Evolutionary conservation across 345 rosid genomes (phyloP).

Genomic region (Microthlaspi erraticum): DNA sequence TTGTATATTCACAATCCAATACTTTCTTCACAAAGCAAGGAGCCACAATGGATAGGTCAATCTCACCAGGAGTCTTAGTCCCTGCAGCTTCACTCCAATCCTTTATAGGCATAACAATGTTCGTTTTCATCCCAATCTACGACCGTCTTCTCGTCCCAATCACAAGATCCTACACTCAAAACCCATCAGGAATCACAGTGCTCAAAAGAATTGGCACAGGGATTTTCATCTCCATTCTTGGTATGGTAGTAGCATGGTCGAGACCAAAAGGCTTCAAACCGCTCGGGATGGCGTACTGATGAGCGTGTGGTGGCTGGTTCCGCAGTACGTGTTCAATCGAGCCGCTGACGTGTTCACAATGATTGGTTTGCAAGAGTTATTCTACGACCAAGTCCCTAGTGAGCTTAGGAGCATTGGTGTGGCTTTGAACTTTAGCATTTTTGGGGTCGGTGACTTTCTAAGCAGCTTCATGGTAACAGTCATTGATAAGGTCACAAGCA

Average conservation of each 20-base stretch:
- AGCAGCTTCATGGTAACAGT: conserved; percentile 45
- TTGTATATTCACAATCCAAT: conserved; percentile 51
- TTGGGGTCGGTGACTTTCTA: conserved; percentile 42
- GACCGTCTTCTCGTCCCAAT: conserved; percentile 53
- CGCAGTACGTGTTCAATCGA: conserved; percentile 38
- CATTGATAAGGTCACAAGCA: conserved; percentile 31
- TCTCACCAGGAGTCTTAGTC: conserved; percentile 42
- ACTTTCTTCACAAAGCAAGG: conserved; percentile 67
- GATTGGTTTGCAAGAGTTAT: conserved; percentile 53
- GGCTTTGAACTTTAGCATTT: conserved; percentile 39
- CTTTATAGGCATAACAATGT: conserved; percentile 47
- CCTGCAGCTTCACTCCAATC: conserved; percentile 61
- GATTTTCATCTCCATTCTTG: conserved; percentile 29
- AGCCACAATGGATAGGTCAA: conserved; percentile 54
- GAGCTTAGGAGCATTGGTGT: conserved; percentile 43
- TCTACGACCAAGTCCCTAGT: conserved; percentile 52
- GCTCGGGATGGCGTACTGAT: conserved; percentile 37
- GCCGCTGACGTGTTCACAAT: conserved; percentile 31
- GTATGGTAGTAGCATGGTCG: conserved; percentile 46
- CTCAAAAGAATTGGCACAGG: conserved; percentile 49
- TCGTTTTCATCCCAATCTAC: conserved; percentile 54
- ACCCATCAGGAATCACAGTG: conserved; percentile 44
- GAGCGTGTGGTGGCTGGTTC: conserved; percentile 48
- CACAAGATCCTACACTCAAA: conserved; percentile 32
- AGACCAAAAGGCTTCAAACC: conserved; percentile 40